Conservation (phyloP, 139 green algal species). For the Micractinium sp. region DNA sequence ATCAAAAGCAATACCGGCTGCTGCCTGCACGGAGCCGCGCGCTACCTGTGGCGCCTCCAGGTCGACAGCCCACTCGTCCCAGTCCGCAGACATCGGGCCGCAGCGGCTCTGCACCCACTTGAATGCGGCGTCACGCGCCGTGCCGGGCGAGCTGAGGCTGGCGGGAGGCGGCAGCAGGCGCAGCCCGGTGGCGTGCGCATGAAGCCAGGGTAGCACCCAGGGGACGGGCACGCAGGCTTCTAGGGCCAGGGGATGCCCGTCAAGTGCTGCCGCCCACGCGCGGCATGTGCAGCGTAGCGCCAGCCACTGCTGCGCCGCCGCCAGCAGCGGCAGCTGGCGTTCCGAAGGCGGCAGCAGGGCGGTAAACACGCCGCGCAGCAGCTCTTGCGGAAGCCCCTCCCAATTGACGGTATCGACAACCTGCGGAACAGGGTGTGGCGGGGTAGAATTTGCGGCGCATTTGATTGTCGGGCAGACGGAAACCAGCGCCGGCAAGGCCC, state of each 20-base stretch:
- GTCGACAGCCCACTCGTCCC: not conserved
- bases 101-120: not conserved
- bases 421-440: too few species aligned
- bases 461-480: too few species aligned
- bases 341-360: not conserved
- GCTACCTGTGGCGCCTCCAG: not conserved
- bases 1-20: not conserved
- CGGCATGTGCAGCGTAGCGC: not conserved
- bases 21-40: not conserved
- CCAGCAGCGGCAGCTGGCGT: not conserved
- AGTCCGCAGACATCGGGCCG: not conserved
- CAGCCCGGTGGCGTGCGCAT: not conserved
- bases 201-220: not conserved
- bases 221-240: not conserved
- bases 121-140: not conserved
- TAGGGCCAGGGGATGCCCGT: not conserved
- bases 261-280: not conserved
- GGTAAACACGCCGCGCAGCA: not conserved
- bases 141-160: not conserved
- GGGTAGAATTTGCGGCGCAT: too few species aligned
- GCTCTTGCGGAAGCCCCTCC: not conserved
- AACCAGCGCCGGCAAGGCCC: too few species aligned
- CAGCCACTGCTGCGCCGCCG: not conserved
- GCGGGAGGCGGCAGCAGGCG: not conserved
- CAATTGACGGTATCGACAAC: not conserved